Evolutionary conservation across 768 basidiomycete species (phyloP).

Genomic region (Suillus weaverae): DNA sequence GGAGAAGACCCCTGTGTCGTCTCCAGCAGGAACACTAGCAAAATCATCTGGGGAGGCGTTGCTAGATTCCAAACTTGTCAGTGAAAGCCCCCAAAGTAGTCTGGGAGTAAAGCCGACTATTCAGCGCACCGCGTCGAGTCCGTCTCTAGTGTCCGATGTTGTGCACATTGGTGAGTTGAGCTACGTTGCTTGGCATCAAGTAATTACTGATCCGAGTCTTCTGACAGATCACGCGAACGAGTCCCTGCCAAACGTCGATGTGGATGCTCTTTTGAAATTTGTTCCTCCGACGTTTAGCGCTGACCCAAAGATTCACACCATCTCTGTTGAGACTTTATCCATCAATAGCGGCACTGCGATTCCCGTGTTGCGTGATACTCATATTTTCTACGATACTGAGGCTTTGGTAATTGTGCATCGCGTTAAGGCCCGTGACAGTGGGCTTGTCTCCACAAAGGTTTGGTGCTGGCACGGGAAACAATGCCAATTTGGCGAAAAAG

Average conservation of each 20-base stretch:
- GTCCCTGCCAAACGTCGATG: constrained; percentile 48
- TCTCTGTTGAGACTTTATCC: constrained; percentile 74
- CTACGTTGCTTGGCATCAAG: neutral
- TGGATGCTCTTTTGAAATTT: constrained; percentile 45
- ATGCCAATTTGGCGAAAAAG: constrained; percentile 53
- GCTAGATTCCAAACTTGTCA: constrained; percentile 9
- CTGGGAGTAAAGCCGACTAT: constrained; percentile 7
- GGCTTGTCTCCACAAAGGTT: constrained; percentile 65
- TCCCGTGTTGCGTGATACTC: constrained; percentile 43
- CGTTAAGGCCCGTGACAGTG: constrained; percentile 60
- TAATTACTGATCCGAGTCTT: constrained; percentile 5
- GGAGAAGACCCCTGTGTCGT: constrained; percentile 57
- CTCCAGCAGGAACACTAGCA: constrained; percentile 56
- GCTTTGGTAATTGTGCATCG: constrained; percentile 68
- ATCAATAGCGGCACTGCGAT: constrained; percentile 53
- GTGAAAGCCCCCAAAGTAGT: constrained; percentile 15
- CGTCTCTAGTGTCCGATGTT: constrained; percentile 13
- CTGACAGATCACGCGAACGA: constrained; percentile 41
- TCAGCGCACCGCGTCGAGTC: neutral
- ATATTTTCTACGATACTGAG: constrained; percentile 76
- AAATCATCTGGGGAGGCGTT: constrained; percentile 23
- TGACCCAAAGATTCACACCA: constrained; percentile 44
- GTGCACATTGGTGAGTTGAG: constrained; percentile 36
- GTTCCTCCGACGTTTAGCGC: constrained; percentile 22
- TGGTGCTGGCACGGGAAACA: constrained; percentile 77